Conservation (phyloP, 371 early-diverging fungal species). For the Mucor plumbeus region DNA sequence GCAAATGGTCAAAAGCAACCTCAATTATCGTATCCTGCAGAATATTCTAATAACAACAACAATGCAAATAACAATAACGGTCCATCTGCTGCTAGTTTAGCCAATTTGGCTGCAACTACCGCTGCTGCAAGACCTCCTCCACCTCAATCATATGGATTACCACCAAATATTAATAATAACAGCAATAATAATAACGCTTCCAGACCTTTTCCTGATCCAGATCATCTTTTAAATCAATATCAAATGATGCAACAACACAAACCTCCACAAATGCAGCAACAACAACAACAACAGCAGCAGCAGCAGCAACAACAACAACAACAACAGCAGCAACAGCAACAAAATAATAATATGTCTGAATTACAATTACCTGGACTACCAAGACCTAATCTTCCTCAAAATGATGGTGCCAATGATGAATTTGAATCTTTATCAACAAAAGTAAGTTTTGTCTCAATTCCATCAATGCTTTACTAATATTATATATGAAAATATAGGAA, state of each 20-base stretch:
- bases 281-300: conserved; percentile 7
- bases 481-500: conserved; percentile 27
- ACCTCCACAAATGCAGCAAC: background rate
- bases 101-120: conserved; percentile 20
- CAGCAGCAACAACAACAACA: conserved; percentile 12
- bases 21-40: conserved; percentile 13
- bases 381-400: conserved; percentile 49
- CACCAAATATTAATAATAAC: conserved; percentile 6
- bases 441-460: background rate
- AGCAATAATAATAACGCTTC: conserved; percentile 5
- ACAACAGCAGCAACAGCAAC: conserved; percentile 9
- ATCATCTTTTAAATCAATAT: conserved; percentile 23
- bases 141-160: conserved; percentile 7
- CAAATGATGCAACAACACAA: conserved; percentile 21
- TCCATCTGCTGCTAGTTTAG: conserved; percentile 30
- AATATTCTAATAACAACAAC: conserved; percentile 7
- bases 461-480: background rate
- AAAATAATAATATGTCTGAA: conserved; percentile 16
- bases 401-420: conserved; percentile 44
- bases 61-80: background rate
- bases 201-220: conserved; percentile 28
- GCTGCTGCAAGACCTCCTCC: conserved; percentile 9
- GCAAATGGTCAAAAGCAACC: background rate
- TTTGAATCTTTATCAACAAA: conserved; percentile 11
- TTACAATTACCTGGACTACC: conserved; percentile 36